phyloP scores from a whole-genome alignment of 2,329 filamentous ascomycete species.

The Blastomyces emzantsi region DNA sequence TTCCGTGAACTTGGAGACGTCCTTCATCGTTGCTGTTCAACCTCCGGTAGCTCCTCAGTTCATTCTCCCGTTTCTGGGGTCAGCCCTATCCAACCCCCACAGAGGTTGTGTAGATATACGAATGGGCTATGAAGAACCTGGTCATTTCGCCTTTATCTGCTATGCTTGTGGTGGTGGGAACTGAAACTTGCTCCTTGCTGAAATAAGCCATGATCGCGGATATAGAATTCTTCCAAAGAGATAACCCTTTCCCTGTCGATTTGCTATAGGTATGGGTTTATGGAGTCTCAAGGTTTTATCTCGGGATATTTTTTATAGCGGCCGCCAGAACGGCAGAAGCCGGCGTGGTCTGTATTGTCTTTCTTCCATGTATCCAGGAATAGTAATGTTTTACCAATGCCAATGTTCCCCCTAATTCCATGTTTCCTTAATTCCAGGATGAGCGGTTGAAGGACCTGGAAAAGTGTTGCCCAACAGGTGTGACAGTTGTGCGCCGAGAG shows the following conservation, averaged over 20 bases:
- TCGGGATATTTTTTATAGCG: slow-evolving; percentile 7
- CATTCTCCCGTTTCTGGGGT: neutral
- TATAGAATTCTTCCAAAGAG: slow-evolving; percentile 14
- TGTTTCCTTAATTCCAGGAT: neutral
- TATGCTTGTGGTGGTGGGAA: slow-evolving; percentile 1
- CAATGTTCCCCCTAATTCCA: neutral
- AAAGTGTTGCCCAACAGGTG: neutral
- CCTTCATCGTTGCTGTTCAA: neutral
- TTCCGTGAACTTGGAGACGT: slow-evolving; percentile 8
- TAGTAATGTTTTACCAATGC: neutral
- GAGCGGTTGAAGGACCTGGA: neutral
- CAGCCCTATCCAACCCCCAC: too few species aligned
- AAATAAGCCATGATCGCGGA: slow-evolving; percentile 19
- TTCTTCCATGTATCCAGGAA: neutral
- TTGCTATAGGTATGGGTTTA: slow-evolving; percentile 8
- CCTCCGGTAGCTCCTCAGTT: neutral
- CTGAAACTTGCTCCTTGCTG: slow-evolving; percentile 19
- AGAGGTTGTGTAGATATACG: slow-evolving; percentile 8
- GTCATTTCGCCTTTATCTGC: slow-evolving; percentile 10
- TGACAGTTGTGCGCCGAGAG: too few species aligned
- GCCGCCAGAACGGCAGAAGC: slow-evolving; percentile 2
- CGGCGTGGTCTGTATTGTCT: neutral
- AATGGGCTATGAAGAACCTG: slow-evolving; percentile 13
- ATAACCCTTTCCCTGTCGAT: slow-evolving; percentile 11
- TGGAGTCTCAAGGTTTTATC: slow-evolving; percentile 10